A percentile compares a stretch with the other conserved stretches of the same genome.
Evolutionary conservation across 768 basidiomycete species (phyloP).

Genomic region (Boletus reticuloceps): DNA sequence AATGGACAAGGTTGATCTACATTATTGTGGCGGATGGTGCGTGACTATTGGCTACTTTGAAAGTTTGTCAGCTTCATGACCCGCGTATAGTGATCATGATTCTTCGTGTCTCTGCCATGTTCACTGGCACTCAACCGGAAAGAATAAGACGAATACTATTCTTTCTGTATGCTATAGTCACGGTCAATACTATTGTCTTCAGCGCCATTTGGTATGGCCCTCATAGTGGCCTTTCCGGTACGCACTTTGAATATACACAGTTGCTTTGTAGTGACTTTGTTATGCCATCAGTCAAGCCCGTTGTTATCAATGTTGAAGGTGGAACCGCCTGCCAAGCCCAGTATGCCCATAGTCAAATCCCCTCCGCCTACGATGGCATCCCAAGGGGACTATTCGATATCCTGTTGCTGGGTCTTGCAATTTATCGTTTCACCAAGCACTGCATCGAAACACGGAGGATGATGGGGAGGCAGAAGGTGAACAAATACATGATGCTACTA

Average conservation of each 20-base stretch:
- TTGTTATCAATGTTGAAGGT: background rate
- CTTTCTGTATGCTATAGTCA: background rate
- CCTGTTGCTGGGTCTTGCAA: constrained; percentile 3
- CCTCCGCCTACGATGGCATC: background rate
- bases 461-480: constrained; percentile 1
- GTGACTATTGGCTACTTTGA: background rate
- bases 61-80: background rate
- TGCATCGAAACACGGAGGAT: background rate
- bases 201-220: background rate
- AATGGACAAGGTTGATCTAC: background rate
- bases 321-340: background rate
- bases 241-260: background rate
- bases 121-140: background rate
- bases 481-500: constrained; percentile 9
- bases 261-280: too few relatives aligned
- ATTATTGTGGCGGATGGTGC: background rate
- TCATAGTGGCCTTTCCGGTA: background rate
- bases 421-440: constrained; percentile 9
- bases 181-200: background rate
- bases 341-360: background rate
- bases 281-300: too few relatives aligned
- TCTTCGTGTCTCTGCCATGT: constrained; percentile 15
- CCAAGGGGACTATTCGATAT: constrained; percentile 1
- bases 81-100: constrained; percentile 9
- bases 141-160: background rate